Base-by-base conservation (phyloP, 805 yeast species). In the Barnettozyma populi region DNA sequence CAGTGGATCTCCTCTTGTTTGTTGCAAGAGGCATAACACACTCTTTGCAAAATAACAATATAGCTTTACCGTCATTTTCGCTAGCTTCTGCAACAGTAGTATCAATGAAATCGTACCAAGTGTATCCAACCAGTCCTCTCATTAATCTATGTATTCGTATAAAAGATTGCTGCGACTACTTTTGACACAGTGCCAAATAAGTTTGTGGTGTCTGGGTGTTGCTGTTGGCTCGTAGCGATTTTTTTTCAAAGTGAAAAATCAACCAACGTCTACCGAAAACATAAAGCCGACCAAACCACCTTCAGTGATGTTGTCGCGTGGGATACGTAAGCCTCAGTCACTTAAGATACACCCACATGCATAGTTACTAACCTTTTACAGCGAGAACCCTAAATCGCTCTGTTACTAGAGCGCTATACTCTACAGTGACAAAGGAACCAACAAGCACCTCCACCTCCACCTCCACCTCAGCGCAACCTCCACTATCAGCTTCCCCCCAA, bases 141-240 rank as follows among this genome's bases (percentile, higher is more conserved):
- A 42, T 42, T 25, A 11, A 14, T 29, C 32, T 7, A 11, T 32
- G 11, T 14, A 20, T n/a, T 42, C 32, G n/a, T n/a, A n/a, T n/a
- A n/a, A n/a, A n/a, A n/a, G n/a, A n/a, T n/a, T n/a, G n/a, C n/a
- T n/a, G n/a, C n/a, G n/a, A n/a, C n/a, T n/a, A n/a, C n/a, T n/a
- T n/a, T n/a, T n/a, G n/a, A n/a, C n/a, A n/a, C n/a, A n/a, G n/a
- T n/a, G n/a, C n/a, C n/a, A n/a, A n/a, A n/a, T n/a, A n/a, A n/a
- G 18, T 5, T 3, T 13, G 23, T 44, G 49, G 48, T 47, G 50
- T 50, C 7, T 18, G 50, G 54, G 40, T 48, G 52, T 45, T n/a
- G 10, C 32, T 13, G 31, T 20, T 43, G n/a, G n/a, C 24, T 14
- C 27, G 5, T 20, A 5, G 18, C 16, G 36, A 24, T 40, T 45